Evolutionary conservation across 768 basidiomycete species (phyloP), one percentile per base, ranked within the genome.

Genomic region (Tricholoma terreum): DNA sequence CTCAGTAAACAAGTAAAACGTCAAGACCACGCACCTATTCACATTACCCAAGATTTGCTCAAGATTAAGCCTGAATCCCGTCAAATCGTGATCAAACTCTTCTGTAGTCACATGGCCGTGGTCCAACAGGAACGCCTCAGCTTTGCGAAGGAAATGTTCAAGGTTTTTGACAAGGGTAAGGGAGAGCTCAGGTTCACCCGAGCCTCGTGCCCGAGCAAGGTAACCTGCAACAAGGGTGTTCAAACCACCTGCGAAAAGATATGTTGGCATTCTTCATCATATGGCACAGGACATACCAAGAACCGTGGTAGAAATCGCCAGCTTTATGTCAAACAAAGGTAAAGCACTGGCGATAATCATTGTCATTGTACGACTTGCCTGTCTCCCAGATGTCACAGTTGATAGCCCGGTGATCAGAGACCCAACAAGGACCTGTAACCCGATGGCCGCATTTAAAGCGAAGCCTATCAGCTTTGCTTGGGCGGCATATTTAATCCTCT

Each of bases 181-280:
- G 2, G 86, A 88, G 14, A 78, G 57, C 60, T 90, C 86, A 2
- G 89, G 89, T 62, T 90, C 88, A 31, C 81, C 81, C 1, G 86
- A 84, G 7, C 87, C 87, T 30, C 87, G 83, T 15, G 81, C 77
- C 14, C 84, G 82, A 3, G 89, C 89, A 19, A 92, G 76, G 67
- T 86, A 90, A 2, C 87, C 84, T 15, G 89, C 88, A 9, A 85
- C 79, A n/a, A 90, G 21, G 0, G 89, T 92, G 4, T 87, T 70
- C 6, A 86, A 56, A 8, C 82, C 88, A 17, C 89, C 86, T 84
- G 27, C 31, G 17, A 21, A 38, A 55, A n/a, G 6, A 6, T 2
- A 30, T 27, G 22, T 27, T 27, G 24, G 24, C 2, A 27, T 27
- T 27, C 24, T 27, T 6, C 24, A 27, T 27, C 24, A 14, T 35